These are phyloP conservation scores for Chytriomyces sp. DNA, from an alignment of 192 early-diverging fungal species.

Conservation along the genomic window DNA sequence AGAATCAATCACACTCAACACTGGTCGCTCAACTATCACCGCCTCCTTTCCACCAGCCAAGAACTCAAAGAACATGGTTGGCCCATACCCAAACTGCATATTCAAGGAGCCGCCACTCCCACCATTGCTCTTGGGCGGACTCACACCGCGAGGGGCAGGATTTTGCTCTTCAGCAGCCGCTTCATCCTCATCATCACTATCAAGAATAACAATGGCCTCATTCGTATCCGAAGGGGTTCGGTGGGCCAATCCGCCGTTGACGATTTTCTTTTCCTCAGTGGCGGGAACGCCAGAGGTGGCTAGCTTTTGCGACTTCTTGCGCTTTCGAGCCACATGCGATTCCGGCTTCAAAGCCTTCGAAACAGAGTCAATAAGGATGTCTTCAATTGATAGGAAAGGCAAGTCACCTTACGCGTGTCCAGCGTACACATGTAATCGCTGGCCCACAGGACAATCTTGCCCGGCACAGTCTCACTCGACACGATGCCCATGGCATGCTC, in stretches of 20 bases:
- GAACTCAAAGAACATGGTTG: constrained; percentile 78
- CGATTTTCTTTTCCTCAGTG: constrained; percentile 42
- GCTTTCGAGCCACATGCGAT: constrained; percentile 13
- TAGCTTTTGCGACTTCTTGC: constrained; percentile 10
- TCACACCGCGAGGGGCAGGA: constrained; percentile 18
- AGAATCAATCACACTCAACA: constrained; percentile 73
- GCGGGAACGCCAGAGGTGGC: constrained; percentile 36
- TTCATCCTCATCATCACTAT: constrained; percentile 3
- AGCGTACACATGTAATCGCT: constrained; percentile 70
- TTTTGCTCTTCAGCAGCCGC: background rate
- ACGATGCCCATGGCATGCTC: constrained; percentile 75
- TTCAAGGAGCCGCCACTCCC: constrained; percentile 45
- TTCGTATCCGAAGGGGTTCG: background rate
- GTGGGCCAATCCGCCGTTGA: constrained; percentile 31
- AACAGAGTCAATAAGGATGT: background rate
- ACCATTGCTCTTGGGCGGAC: background rate
- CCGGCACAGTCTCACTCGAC: constrained; percentile 66
- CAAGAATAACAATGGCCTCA: constrained; percentile 11
- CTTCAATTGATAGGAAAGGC: background rate
- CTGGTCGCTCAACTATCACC: constrained; percentile 88
- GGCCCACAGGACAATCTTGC: constrained; percentile 70
- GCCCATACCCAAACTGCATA: constrained; percentile 80
- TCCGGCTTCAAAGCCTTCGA: constrained; percentile 33
- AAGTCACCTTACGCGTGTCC: constrained; percentile 59
- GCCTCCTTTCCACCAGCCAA: constrained; percentile 66